Conservation (phyloP, 495 filamentous ascomycete genomes). For the Neurospora sp. region DNA sequence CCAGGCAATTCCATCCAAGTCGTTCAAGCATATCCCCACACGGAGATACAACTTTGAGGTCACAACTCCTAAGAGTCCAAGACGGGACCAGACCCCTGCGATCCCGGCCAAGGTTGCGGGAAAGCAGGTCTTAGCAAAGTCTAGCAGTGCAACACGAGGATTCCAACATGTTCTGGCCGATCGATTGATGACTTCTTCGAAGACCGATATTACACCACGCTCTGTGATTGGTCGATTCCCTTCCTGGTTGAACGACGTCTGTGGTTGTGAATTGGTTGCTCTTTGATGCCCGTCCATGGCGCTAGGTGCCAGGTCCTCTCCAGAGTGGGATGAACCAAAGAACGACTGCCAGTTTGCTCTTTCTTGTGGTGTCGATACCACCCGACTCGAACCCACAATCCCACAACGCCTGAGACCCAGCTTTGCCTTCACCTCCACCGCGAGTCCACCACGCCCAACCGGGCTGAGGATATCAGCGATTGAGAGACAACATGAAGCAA, state of each 20-base stretch:
- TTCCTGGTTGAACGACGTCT: neutral
- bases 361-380: neutral
- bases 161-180: neutral
- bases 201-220: neutral
- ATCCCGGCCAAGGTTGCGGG: neutral
- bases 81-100: neutral
- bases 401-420: neutral
- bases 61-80: neutral
- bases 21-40: neutral
- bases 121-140: neutral
- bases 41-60: neutral
- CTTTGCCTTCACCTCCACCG: neutral
- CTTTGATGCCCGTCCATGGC: neutral
- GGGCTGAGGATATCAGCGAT: neutral
- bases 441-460: neutral
- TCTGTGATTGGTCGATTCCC: neutral
- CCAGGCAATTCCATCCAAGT: neutral
- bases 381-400: neutral
- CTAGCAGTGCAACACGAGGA: neutral
- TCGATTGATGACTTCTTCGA: neutral
- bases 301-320: neutral
- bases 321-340: neutral
- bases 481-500: neutral
- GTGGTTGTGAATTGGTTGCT: neutral
- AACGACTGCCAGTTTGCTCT: neutral